Conservation (phyloP, 306 rosid genomes). For the Carpinus fangiana region DNA sequence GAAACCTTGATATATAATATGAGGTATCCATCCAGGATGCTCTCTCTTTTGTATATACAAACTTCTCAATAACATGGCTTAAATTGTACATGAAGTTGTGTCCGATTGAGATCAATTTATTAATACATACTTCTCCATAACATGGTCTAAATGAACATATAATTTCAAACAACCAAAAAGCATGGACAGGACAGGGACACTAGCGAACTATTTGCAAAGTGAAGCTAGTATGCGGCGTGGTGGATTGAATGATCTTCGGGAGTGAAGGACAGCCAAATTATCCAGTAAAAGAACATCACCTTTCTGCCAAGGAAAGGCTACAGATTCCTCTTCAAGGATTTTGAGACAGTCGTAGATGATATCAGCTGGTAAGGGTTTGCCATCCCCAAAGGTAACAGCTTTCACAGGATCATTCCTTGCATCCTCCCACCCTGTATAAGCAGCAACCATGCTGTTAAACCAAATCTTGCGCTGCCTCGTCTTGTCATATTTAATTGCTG, state of each 20-base stretch:
- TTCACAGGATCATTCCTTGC: conserved; percentile 63
- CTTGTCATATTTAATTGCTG: conserved; percentile 63
- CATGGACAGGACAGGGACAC: background rate
- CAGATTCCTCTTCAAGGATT: conserved; percentile 72
- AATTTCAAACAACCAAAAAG: background rate
- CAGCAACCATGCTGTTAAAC: conserved; percentile 94
- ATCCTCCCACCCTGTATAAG: conserved; percentile 64
- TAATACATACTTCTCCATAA: background rate
- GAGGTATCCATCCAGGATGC: background rate
- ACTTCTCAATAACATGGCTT: background rate
- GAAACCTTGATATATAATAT: background rate
- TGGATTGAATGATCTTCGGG: conserved; percentile 62
- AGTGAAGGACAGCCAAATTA: conserved; percentile 86
- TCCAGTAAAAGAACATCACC: conserved; percentile 76
- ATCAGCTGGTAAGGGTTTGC: conserved; percentile 64
- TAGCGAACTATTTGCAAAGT: conserved; percentile 38
- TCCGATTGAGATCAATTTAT: background rate
- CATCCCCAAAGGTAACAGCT: conserved; percentile 85
- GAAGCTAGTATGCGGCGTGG: conserved; percentile 70
- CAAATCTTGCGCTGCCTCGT: conserved; percentile 65
- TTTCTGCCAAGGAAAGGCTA: conserved; percentile 64
- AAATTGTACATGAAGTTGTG: background rate
- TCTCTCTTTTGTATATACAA: background rate
- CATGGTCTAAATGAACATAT: background rate
- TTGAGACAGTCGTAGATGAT: conserved; percentile 59